Conservation (phyloP, 2,329 filamentous ascomycete genomes). For the Aspergillus transmontanensis region DNA sequence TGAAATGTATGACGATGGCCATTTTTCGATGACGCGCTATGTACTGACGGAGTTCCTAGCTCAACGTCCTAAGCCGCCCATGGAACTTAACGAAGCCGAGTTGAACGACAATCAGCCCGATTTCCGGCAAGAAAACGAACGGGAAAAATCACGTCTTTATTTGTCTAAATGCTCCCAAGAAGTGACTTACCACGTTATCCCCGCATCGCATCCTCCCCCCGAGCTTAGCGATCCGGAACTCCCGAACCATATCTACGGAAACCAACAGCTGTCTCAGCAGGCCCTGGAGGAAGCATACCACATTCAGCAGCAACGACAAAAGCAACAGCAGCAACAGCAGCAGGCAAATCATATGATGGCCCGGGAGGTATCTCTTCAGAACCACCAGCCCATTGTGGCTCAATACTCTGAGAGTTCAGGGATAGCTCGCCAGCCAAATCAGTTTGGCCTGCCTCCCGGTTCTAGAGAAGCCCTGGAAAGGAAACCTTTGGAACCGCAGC, state of each 20-base stretch:
- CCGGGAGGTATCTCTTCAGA: conserved; percentile 58
- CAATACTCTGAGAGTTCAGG: conserved; percentile 46
- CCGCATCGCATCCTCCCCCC: conserved; percentile 62
- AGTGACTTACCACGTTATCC: conserved; percentile 68
- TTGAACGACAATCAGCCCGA: conserved; percentile 48
- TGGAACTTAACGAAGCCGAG: conserved; percentile 56
- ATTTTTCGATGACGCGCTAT: not conserved
- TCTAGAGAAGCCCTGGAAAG: conserved; percentile 46
- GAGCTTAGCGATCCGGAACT: conserved; percentile 51
- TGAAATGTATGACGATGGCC: conserved; percentile 38
- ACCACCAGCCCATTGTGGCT: conserved; percentile 62
- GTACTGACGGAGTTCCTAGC: conserved; percentile 21
- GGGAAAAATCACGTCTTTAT: conserved; percentile 65
- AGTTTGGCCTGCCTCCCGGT: conserved; percentile 44
- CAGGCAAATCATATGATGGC: conserved; percentile 44
- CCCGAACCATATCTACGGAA: conserved; percentile 48
- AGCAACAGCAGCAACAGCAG: conserved; percentile 43
- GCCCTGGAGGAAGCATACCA: conserved; percentile 61
- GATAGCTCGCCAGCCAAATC: conserved; percentile 44
- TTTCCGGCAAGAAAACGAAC: conserved; percentile 58
- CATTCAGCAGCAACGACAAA: conserved; percentile 58
- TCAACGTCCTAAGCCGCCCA: conserved; percentile 51
- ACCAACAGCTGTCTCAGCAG: conserved; percentile 55
- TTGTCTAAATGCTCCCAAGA: conserved; percentile 69
- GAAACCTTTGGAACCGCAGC: conserved; percentile 44